phyloP scores from a whole-genome alignment of 2,329 filamentous ascomycete genomes.

The Cercospora canescens region DNA sequence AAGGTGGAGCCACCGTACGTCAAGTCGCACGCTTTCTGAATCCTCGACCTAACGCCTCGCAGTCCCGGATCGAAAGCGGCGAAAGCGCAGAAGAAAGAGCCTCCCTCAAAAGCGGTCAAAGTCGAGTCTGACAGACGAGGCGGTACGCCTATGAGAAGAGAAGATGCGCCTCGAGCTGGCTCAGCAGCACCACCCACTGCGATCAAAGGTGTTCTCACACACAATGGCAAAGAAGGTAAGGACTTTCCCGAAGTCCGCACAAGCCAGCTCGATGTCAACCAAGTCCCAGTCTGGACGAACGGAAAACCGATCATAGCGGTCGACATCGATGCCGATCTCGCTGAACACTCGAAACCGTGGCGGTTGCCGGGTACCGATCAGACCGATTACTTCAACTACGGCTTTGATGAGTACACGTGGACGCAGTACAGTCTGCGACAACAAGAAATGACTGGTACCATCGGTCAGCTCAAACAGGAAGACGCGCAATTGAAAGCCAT shows the following conservation, averaged over 20 bases:
- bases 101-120: conserved; percentile 12
- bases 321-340: conserved; percentile 55
- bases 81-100: conserved; percentile 19
- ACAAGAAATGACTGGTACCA: conserved; percentile 73
- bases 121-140: conserved; percentile 15
- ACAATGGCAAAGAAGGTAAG: conserved; percentile 56
- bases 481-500: conserved; percentile 63
- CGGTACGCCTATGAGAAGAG: conserved; percentile 20
- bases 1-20: conserved; percentile 29
- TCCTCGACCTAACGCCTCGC: neutral
- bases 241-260: conserved; percentile 68
- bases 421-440: conserved; percentile 90
- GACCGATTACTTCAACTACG: conserved; percentile 98
- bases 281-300: conserved; percentile 71
- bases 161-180: conserved; percentile 19
- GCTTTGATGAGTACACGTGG: conserved; percentile 98
- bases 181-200: conserved; percentile 21
- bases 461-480: conserved; percentile 75
- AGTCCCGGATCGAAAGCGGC: conserved; percentile 23
- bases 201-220: conserved; percentile 38
- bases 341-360: conserved; percentile 86
- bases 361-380: conserved; percentile 90
- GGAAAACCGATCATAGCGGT: conserved; percentile 70
- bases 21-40: neutral
- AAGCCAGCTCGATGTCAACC: conserved; percentile 82